Evolutionary conservation across 306 rosid species (phyloP), one percentile per base, ranked within the genome.

Genomic region (Fragaria nilgerrensis): DNA sequence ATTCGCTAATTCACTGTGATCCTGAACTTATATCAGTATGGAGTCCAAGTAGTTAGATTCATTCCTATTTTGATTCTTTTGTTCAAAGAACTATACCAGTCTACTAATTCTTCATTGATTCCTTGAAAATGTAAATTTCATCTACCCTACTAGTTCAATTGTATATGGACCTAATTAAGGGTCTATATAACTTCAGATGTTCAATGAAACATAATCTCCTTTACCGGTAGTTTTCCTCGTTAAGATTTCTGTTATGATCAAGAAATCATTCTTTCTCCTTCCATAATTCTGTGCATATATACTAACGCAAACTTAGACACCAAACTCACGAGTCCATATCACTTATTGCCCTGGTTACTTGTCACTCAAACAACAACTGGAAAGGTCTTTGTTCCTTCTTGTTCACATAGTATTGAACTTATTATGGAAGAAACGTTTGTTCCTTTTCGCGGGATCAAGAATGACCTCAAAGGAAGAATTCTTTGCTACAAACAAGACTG

Each of bases 381-480:
- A 64, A 78, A 78, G 47, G 75, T 67, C 66, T 44, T 29, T 29
- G 27, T 47, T 76, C 67, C 82, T 85, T 82, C 55, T 76, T 79
- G 74, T 75, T 79, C 75, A 29, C 78, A 58, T 83, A 79, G 66
- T 56, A 53, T 80, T 58, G 65, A 47, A 72, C 59, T 64, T 75
- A 34, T 39, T 73, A 94, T 94, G 98, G 98, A 94, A 81, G 98
- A 94, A 90, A 92, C 97, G 59, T 94, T 92, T 87, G 96, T 94
- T 78, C 98, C 98, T 77, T 79, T 94, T 62, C 97, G 97, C 0
- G 98, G 98, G 78, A 94, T 94, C 76, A 92, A 88, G 86, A 90
- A 94, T 76, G 98, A 94, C 48, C 85, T 94, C 70, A 88, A 86
- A 82, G 96, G 90, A 76, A 89, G 98, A 85, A 77, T 92, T 74